These are phyloP conservation scores for Danielia oregonensis DNA, from an alignment of 805 yeast species.

Conservation along the genomic window DNA sequence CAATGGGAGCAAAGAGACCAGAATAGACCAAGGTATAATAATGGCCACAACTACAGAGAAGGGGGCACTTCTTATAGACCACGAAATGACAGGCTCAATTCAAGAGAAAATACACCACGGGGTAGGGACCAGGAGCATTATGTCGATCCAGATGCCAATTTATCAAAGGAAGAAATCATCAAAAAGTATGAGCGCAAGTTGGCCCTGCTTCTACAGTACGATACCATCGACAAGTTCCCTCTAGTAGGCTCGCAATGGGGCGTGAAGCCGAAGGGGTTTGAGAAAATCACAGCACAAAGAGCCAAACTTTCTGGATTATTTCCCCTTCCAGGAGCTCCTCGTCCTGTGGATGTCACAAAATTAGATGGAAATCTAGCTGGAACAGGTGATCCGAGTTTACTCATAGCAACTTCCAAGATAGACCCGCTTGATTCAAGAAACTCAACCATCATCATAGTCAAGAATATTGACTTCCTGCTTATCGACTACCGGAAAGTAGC, in stretches of 20 bases:
- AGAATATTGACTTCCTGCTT: constrained; percentile 28
- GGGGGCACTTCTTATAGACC: background rate
- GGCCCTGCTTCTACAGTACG: constrained; percentile 33
- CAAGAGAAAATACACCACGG: background rate
- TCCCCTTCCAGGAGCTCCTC: constrained; percentile 65
- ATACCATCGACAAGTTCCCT: constrained; percentile 49
- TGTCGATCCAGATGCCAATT: constrained; percentile 12
- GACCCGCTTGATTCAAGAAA: constrained; percentile 37
- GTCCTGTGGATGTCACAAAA: constrained; percentile 41
- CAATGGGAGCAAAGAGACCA: background rate
- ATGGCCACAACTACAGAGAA: background rate
- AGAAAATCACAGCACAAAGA: constrained; percentile 65
- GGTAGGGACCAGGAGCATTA: background rate
- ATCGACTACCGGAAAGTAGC: constrained; percentile 37
- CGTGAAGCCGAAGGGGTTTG: constrained; percentile 66
- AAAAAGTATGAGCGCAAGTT: constrained; percentile 22
- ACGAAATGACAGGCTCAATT: background rate
- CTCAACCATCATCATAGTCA: constrained; percentile 29
- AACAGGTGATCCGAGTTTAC: constrained; percentile 25
- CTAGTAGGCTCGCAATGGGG: constrained; percentile 65
- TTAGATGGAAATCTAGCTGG: constrained; percentile 37
- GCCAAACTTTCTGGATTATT: constrained; percentile 80
- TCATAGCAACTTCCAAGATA: constrained; percentile 32
- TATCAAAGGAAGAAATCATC: constrained; percentile 20
- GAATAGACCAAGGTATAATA: constrained; percentile 2